Evolutionary conservation across 345 rosid species (phyloP), one percentile per base, ranked within the genome.

Genomic region (Melastoma malabathricum): DNA sequence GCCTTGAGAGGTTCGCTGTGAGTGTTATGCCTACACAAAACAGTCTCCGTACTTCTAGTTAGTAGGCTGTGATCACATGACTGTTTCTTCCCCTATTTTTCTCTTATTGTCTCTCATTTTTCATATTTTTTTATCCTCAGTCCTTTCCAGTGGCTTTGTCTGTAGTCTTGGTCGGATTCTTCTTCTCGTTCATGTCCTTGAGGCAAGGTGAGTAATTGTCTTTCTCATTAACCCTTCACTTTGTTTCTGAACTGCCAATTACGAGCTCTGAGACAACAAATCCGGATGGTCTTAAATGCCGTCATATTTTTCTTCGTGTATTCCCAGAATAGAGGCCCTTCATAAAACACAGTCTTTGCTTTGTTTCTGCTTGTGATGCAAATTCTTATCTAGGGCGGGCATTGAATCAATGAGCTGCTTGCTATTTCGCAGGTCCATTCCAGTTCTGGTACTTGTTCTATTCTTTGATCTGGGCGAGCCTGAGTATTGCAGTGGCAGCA

Each of bases 1-100:
- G 88, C 57, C 72, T 92, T 17, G 95, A 87, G 78, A 65, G 71
- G 46, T 22, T 81, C 38, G 95, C 98, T 27, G 98, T 92, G 66
- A 87, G 98, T 73, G 29, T 46, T 4, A 22, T 22, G 25, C 25
- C 10, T 31, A 31, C 7, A 31, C 38, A 31, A 31, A 31, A 31
- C 38, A 31, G 10, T 31, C 7, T 31, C 7, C 3, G 7, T 31
- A 6, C 9, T 31, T 31, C 10, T n/a, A 9, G 7, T 31, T 31
- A 31, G 10, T 31, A 31, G 7, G 38, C 10, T 31, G 31, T 27
- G 31, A 3, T 27, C 31, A 27, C 31, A 6, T 27, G 31, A 6
- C 31, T 27, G 7, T 31, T 31, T 15, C 51, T 48, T 14, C 44
- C 27, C 15, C 31, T 27, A 34, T 31, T 34, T 31, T 31, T 31